These are phyloP conservation scores for Colletotrichum chrysophilum DNA, from an alignment of 2,329 filamentous ascomycete genomes.

Conservation along the genomic window DNA sequence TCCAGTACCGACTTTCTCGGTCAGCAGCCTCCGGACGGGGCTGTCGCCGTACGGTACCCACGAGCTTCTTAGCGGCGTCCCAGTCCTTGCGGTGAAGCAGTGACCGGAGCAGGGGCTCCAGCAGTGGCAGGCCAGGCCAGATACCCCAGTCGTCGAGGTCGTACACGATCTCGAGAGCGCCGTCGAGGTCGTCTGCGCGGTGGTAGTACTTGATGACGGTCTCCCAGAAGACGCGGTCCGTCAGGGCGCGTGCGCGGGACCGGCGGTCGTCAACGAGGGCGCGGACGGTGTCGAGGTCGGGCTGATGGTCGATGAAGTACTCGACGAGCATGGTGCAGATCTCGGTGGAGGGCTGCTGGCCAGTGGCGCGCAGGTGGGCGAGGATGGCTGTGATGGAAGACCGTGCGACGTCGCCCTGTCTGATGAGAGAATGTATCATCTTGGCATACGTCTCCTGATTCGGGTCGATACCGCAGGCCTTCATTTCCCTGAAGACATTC, in stretches of 20 bases:
- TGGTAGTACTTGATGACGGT: conserved; percentile 20
- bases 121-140: conserved; percentile 20
- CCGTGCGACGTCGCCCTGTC: conserved; percentile 44
- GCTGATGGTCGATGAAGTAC: conserved; percentile 67
- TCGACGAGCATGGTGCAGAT: conserved; percentile 79
- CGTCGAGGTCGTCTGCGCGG: conserved; percentile 12
- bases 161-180: conserved; percentile 44
- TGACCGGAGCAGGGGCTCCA: conserved; percentile 19
- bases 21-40: conserved; percentile 1
- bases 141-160: conserved; percentile 41
- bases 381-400: conserved; percentile 66
- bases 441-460: conserved; percentile 72
- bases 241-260: conserved; percentile 20
- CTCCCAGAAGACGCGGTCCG: conserved; percentile 29
- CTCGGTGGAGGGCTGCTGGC: conserved; percentile 61
- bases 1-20: conserved; percentile 42
- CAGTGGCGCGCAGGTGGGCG: conserved; percentile 61
- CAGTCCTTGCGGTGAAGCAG: conserved; percentile 17
- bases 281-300: conserved; percentile 65
- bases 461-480: conserved; percentile 58
- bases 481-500: conserved; percentile 63
- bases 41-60: conserved; percentile 29
- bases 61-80: conserved; percentile 36
- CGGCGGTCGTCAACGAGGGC: conserved; percentile 59
- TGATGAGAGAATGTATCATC: conserved; percentile 69